These are phyloP conservation scores for Albugo laibachii DNA, from an alignment of 352 stramenopile genomes.

Conservation along the genomic window DNA sequence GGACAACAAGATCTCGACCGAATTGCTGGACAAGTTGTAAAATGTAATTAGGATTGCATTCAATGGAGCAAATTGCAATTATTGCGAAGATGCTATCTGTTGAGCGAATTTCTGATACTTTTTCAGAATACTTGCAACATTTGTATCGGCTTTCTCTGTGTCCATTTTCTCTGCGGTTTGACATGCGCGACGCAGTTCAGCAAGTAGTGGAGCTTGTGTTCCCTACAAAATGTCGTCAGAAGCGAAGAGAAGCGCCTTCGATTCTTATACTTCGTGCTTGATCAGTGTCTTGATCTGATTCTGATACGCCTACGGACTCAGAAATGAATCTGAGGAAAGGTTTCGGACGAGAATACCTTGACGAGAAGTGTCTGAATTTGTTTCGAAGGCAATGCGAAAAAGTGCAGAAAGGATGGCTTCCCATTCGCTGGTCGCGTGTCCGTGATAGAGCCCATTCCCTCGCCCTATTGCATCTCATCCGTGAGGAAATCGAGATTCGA, in stretches of 20 bases:
- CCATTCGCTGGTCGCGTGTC: constrained; percentile 41
- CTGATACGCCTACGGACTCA: constrained; percentile 28
- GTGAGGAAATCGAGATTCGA: no score
- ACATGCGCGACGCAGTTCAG: constrained; percentile 37
- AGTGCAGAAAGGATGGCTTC: constrained; percentile 71
- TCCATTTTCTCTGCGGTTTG: constrained; percentile 31
- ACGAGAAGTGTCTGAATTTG: constrained; percentile 55
- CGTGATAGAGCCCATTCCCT: constrained; percentile 71
- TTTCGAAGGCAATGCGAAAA: constrained; percentile 52
- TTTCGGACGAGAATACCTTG: constrained; percentile 6
- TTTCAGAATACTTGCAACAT: constrained; percentile 48
- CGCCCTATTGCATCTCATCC: constrained; percentile 15
- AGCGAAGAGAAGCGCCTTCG: no score
- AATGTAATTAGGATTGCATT: no score
- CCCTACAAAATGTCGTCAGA: constrained; percentile 9
- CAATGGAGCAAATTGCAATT: no score
- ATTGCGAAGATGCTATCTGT: constrained; percentile 18
- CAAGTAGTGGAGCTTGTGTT: constrained; percentile 26
- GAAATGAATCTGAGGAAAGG: constrained; percentile 1
- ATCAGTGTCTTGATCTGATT: constrained; percentile 67
- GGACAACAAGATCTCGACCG: constrained; percentile 98
- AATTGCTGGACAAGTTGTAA: constrained; percentile 89
- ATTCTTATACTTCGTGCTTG: constrained; percentile 30
- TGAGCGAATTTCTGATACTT: constrained; percentile 42
- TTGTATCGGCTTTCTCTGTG: constrained; percentile 40